phyloP scores from a whole-genome alignment of 2,329 filamentous ascomycete species.

The Mycosphaerella arachidis region DNA sequence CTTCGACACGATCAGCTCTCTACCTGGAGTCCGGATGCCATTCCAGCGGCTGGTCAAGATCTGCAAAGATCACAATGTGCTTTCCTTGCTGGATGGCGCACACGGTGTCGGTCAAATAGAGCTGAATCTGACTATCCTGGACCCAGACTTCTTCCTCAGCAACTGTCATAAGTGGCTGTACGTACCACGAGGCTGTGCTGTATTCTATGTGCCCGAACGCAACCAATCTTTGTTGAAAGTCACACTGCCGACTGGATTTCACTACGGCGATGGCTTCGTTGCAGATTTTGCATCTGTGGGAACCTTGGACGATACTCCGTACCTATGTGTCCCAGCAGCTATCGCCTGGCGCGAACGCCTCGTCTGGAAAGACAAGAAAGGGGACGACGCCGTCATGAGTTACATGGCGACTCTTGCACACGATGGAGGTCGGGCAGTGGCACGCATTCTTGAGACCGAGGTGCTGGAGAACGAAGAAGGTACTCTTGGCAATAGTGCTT shows the following conservation, averaged over 20 bases:
- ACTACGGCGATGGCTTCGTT: constrained; percentile 51
- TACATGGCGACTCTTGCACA: constrained; percentile 62
- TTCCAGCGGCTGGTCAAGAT: constrained; percentile 62
- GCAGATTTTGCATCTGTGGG: constrained; percentile 66
- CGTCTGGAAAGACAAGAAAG: constrained; percentile 35
- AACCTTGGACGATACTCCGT: constrained; percentile 68
- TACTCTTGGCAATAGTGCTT: constrained; percentile 57
- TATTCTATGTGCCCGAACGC: constrained; percentile 70
- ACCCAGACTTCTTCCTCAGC: constrained; percentile 80
- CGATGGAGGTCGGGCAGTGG: constrained; percentile 57
- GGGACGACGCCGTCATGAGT: constrained; percentile 63
- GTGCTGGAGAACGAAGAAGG: constrained; percentile 62
- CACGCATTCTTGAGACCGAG: constrained; percentile 62
- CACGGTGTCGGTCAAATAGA: constrained; percentile 77
- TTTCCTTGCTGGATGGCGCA: constrained; percentile 77
- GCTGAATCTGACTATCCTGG: constrained; percentile 60
- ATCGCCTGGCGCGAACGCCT: constrained; percentile 62
- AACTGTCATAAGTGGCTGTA: constrained; percentile 92
- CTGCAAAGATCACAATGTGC: constrained; percentile 62
- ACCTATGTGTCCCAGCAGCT: constrained; percentile 66
- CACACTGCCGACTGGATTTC: constrained; percentile 74
- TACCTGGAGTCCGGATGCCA: constrained; percentile 74
- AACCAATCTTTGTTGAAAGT: constrained; percentile 72
- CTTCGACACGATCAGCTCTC: constrained; percentile 74
- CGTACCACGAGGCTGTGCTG: constrained; percentile 70